These are phyloP conservation scores for Syzygium aromaticum DNA, from an alignment of 345 rosid species.

Conservation along the genomic window DNA sequence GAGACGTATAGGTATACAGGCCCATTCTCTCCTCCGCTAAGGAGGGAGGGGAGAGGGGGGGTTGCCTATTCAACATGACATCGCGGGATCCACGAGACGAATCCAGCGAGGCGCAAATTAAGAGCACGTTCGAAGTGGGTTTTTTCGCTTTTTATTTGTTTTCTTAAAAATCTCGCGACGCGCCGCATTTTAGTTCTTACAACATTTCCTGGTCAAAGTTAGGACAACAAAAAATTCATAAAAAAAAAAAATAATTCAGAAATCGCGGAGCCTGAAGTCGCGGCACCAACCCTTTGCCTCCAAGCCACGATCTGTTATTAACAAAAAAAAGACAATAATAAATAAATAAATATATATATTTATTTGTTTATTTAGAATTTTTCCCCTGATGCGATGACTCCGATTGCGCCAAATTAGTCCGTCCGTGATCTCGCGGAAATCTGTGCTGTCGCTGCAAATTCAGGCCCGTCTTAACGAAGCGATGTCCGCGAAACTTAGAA, in stretches of 20 bases:
- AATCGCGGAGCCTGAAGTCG: too few species aligned
- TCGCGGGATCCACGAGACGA: neutral
- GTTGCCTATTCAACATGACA: neutral
- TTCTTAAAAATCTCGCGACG: neutral
- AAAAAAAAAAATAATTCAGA: neutral
- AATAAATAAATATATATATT: too few species aligned
- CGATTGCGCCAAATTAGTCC: neutral
- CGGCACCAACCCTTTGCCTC: neutral
- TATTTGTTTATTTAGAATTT: neutral
- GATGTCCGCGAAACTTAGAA: too few species aligned
- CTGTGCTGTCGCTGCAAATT: neutral
- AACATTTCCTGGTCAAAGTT: neutral
- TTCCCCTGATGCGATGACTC: neutral
- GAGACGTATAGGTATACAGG: neutral
- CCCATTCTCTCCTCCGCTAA: neutral
- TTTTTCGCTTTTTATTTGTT: neutral
- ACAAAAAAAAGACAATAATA: neutral
- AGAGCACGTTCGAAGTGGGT: neutral
- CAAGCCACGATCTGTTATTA: neutral
- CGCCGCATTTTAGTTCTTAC: neutral
- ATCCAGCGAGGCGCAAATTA: neutral
- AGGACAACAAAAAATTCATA: neutral
- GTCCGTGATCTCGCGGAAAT: neutral
- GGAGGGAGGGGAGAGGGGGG: neutral
- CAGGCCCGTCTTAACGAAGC: neutral